Evolutionary conservation across 176 grass and related monocot species (phyloP).

Genomic region (Triticum urartu): DNA sequence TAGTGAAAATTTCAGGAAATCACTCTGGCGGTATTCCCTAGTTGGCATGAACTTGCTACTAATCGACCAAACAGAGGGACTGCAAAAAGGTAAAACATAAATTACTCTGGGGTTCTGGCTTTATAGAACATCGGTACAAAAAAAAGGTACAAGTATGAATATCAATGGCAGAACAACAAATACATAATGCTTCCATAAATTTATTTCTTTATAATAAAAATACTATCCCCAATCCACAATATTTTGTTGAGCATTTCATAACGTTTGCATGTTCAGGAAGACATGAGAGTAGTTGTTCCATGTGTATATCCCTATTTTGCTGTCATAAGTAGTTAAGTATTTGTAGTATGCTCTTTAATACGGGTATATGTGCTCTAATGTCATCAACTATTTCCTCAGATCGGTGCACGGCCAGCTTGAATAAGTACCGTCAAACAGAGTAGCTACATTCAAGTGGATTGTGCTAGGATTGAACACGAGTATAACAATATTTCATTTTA

Average conservation of each 20-base stretch:
- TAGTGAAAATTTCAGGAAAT: slow-evolving; percentile 41
- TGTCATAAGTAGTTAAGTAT: not conserved
- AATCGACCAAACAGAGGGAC: slow-evolving; percentile 48
- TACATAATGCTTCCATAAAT: not conserved
- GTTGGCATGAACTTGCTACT: slow-evolving; percentile 28
- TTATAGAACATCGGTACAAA: not conserved
- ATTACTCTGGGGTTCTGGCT: not conserved
- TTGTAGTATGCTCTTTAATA: slow-evolving; percentile 12
- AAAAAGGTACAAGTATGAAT: not conserved
- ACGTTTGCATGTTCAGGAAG: not conserved
- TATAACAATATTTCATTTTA: not conserved
- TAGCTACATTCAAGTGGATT: not conserved
- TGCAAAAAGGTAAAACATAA: slow-evolving; percentile 7
- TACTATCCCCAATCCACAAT: not conserved
- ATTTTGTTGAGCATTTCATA: not conserved
- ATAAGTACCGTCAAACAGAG: not conserved
- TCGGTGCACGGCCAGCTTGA: not conserved
- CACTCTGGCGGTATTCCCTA: not conserved
- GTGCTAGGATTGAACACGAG: not conserved
- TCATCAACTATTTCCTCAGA: not conserved
- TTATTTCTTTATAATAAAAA: not conserved
- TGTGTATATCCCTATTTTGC: not conserved
- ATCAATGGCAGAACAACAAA: not conserved
- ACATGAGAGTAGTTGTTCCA: not conserved
- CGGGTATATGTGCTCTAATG: not conserved